A percentile compares a stretch with the other conserved stretches of the same genome.
phyloP scores from a whole-genome alignment of 768 basidiomycete species.

The Paxillus ammoniavirescens region DNA sequence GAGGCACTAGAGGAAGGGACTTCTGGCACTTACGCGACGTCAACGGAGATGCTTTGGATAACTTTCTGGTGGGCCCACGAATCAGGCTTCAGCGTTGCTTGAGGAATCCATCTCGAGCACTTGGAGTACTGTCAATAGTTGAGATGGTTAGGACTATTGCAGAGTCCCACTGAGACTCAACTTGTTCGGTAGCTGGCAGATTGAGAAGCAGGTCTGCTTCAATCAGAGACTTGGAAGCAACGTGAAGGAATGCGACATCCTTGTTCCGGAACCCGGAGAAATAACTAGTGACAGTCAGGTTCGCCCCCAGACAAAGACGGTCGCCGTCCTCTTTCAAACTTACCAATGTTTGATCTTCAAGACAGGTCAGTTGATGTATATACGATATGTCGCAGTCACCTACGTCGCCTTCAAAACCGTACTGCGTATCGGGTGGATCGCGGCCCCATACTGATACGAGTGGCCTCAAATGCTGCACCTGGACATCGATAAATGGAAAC shows the following conservation, averaged over 20 bases:
- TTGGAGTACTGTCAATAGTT: conserved; percentile 35
- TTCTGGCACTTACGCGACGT: conserved; percentile 26
- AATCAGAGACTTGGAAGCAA: conserved; percentile 66
- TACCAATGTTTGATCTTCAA: conserved; percentile 53
- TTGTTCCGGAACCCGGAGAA: conserved; percentile 72
- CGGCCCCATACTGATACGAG: conserved; percentile 49
- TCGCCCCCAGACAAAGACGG: background rate
- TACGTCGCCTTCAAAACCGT: conserved; percentile 78
- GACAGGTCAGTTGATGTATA: background rate
- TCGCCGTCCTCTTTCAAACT: background rate
- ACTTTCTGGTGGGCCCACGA: conserved; percentile 31
- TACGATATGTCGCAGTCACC: conserved; percentile 3
- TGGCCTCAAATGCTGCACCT: background rate
- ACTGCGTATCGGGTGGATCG: conserved; percentile 61
- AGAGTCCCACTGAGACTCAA: conserved; percentile 19
- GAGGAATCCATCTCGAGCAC: conserved; percentile 30
- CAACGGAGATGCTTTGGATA: conserved; percentile 16
- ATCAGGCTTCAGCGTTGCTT: conserved; percentile 25
- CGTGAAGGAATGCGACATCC: conserved; percentile 83
- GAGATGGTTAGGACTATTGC: background rate
- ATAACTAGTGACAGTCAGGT: conserved; percentile 41
- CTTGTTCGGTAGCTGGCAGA: conserved; percentile 76
- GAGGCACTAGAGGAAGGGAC: background rate
- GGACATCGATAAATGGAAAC: conserved; percentile 13
- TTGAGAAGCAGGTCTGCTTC: conserved; percentile 85